phyloP scores from a whole-genome alignment of 768 basidiomycete genomes.

The Auricularia heimuer region DNA sequence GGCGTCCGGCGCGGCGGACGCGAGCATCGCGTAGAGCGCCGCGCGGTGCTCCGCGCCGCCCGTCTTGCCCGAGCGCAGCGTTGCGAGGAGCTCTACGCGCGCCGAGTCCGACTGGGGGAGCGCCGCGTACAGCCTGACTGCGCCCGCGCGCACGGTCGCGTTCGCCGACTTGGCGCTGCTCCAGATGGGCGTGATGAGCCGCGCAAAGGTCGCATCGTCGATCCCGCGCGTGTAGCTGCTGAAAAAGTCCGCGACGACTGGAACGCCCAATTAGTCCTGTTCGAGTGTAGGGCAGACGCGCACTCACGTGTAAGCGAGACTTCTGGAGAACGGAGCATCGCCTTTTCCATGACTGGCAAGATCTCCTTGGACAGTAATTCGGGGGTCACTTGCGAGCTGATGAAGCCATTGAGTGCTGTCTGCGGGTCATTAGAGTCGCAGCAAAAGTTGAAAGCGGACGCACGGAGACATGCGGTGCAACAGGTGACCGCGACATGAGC shows the following conservation, averaged over 20 bases:
- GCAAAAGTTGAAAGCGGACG: conserved; percentile 12
- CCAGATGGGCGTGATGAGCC: conserved; percentile 47
- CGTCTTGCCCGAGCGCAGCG: conserved; percentile 79
- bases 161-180: conserved; percentile 72
- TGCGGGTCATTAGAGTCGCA: conserved; percentile 15
- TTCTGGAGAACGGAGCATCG: conserved; percentile 75
- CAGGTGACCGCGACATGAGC: conserved; percentile 54
- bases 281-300: conserved; percentile 6
- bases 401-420: conserved; percentile 53
- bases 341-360: conserved; percentile 70
- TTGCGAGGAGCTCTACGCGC: conserved; percentile 55
- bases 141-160: conserved; percentile 42
- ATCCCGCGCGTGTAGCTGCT: conserved; percentile 42
- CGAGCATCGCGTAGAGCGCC: conserved; percentile 71
- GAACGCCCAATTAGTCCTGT: conserved; percentile 5
- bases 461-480: conserved; percentile 54
- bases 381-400: conserved; percentile 38
- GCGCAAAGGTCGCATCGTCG: conserved; percentile 36
- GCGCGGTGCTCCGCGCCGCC: conserved; percentile 78
- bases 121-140: conserved; percentile 47
- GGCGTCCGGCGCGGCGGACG: conserved; percentile 38
- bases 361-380: conserved; percentile 45
- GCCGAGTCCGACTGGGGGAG: conserved; percentile 35
- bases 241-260: conserved; percentile 54
- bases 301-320: conserved; percentile 51